These are phyloP conservation scores for Verticillium alfalfae DNA, from an alignment of 2,329 filamentous ascomycete genomes.

Conservation along the genomic window DNA sequence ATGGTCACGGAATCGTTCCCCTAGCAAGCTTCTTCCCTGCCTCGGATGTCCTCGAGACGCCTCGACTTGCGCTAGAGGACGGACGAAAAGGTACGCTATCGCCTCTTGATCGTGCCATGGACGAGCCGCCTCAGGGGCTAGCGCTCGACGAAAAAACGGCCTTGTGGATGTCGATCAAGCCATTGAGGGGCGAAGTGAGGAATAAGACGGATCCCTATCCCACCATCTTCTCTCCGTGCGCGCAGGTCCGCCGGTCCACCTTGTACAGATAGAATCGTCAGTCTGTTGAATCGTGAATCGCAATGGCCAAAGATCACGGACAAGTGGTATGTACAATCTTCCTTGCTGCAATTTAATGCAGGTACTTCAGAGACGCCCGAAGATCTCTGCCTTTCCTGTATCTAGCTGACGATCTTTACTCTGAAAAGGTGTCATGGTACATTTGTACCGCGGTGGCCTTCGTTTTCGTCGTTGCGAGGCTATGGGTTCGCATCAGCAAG, in stretches of 20 bases:
- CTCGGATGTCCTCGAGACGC: not conserved
- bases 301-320: conserved; percentile 6
- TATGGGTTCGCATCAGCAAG: conserved; percentile 20
- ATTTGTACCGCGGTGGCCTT: conserved; percentile 13
- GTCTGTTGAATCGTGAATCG: not conserved
- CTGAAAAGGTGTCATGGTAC: conserved; percentile 12
- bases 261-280: not conserved
- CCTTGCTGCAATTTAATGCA: not conserved
- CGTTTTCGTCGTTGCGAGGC: conserved; percentile 19
- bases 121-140: not conserved
- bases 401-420: not conserved
- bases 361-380: not conserved
- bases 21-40: not conserved
- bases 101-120: not conserved
- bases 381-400: not conserved
- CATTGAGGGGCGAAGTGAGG: not conserved
- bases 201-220: conserved; percentile 6
- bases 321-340: conserved; percentile 5
- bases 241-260: not conserved
- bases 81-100: not conserved
- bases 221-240: conserved; percentile 1
- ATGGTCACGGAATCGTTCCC: not conserved
- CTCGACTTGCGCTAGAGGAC: not conserved
- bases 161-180: not conserved
- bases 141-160: not conserved